Conservation (phyloP, 2,329 filamentous ascomycete genomes). For the Dothideomycetes sp. region DNA sequence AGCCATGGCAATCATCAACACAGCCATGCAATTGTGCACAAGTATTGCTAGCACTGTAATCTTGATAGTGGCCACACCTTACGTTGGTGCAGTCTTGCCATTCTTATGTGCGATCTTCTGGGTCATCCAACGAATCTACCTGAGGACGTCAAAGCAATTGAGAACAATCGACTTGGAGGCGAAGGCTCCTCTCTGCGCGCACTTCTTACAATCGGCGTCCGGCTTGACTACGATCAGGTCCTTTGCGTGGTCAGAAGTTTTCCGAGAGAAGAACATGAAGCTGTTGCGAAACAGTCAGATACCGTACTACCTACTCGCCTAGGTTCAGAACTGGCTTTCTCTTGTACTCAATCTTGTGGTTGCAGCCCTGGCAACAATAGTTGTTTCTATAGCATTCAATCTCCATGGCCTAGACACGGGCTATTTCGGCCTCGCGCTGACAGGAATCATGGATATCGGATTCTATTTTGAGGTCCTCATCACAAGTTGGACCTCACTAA, state of each 20-base stretch:
- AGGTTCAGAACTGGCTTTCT: slow-evolving; percentile 36
- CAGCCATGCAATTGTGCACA: slow-evolving; percentile 5
- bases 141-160: slow-evolving; percentile 40
- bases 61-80: slow-evolving; percentile 31
- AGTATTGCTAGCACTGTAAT: slow-evolving; percentile 2
- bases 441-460: slow-evolving; percentile 47
- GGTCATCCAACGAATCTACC: slow-evolving; percentile 37
- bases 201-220: slow-evolving; percentile 43
- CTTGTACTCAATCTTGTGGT: slow-evolving; percentile 34
- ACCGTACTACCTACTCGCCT: slow-evolving; percentile 38
- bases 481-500: slow-evolving; percentile 47
- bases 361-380: slow-evolving; percentile 23
- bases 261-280: slow-evolving; percentile 29
- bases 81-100: slow-evolving; percentile 33
- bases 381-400: slow-evolving; percentile 27
- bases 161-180: slow-evolving; percentile 47
- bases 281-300: slow-evolving; percentile 34
- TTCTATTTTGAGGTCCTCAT: slow-evolving; percentile 43
- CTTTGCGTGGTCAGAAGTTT: slow-evolving; percentile 37
- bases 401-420: slow-evolving; percentile 39
- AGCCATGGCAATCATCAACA: slow-evolving; percentile 11
- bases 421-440: slow-evolving; percentile 44
- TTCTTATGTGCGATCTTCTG: slow-evolving; percentile 25
- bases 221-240: slow-evolving; percentile 44
- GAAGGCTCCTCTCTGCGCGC: slow-evolving; percentile 41